Evolutionary conservation across 1,284 basidiomycete species (phyloP), one percentile per base, ranked within the genome.

Genomic region (Cryptococcus neoformans): DNA sequence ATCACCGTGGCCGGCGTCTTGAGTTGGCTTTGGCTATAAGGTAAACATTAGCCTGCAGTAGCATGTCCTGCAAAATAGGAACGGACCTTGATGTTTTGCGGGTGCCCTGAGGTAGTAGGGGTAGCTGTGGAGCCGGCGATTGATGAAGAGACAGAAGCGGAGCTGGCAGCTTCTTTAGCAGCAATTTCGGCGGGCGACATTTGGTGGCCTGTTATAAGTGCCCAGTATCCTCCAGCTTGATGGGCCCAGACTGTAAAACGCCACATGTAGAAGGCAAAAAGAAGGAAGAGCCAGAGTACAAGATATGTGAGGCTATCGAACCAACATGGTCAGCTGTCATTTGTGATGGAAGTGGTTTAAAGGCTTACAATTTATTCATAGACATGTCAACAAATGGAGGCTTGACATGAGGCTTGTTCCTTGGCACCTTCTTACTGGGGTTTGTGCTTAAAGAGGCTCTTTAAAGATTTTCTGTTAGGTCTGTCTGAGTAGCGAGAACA

Each of bases 211-310:
- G 74, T 75, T 56, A 74, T 57, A 44, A 77, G 63, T 40, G 73
- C 70, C 75, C 75, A 77, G 60, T 78, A 78, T 3, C 76, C 76
- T 11, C 76, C 76, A 1, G 64, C 73, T 7, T 76, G 60, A 28
- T 51, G 46, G 1, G 75, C 76, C 74, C 74, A 77, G 44, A 75
- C 66, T 8, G 74, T 76, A 51, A 74, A 60, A 37, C 75, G 56
- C 74, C 75, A 78, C 41, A 64, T 60, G 62, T 78, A 78, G 64
- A 76, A 76, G 12, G 58, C 65, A n/a, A 57, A 51, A 14, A 78
- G 42, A n/a, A 64, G 60, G 38, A 66, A 11, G 11, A 78, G 67
- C 21, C 64, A 66, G 17, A 73, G 53, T 28, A 67, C 55, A 42
- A 78, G 65, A 67, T 78, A 76, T 14, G 62, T 65, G 40, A 78